These are phyloP conservation scores for Ustilago curta DNA, from an alignment of 1,284 basidiomycete species.

Conservation along the genomic window DNA sequence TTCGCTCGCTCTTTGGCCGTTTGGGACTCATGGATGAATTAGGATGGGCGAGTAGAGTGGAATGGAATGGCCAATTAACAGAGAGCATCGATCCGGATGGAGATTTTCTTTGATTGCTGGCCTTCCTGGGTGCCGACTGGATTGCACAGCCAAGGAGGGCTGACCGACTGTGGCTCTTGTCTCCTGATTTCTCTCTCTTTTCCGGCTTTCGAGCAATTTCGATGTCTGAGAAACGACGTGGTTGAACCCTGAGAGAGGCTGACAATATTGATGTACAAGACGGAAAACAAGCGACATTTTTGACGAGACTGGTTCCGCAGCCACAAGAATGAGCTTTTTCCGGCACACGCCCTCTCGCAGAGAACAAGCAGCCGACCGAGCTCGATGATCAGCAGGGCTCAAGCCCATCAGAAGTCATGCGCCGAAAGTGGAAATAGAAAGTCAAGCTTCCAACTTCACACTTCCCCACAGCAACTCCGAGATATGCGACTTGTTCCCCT, in stretches of 20 bases:
- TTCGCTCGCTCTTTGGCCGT: neutral
- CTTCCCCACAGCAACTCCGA: neutral
- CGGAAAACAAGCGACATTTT: no score
- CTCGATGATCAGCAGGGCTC: no score
- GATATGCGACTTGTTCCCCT: no score
- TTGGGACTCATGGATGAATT: no score
- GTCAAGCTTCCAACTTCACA: no score
- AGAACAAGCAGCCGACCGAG: no score
- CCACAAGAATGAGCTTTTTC: no score
- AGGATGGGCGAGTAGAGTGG: neutral
- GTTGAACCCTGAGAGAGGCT: conserved; percentile 4
- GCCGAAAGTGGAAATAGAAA: no score
- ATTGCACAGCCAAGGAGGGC: conserved; percentile 3
- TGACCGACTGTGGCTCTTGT: neutral
- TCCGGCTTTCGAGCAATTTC: conserved; percentile 8
- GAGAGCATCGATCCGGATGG: conserved; percentile 25
- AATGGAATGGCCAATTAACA: neutral
- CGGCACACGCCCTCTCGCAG: no score
- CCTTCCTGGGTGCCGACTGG: conserved; percentile 16
- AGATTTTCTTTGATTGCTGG: conserved; percentile 7
- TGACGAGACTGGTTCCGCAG: no score
- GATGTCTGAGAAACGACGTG: neutral
- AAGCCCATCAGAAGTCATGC: no score
- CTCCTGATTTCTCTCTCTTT: neutral
- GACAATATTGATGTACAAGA: neutral